Conservation (phyloP, 805 yeast genomes). For the Monosporozyma siamensis region DNA sequence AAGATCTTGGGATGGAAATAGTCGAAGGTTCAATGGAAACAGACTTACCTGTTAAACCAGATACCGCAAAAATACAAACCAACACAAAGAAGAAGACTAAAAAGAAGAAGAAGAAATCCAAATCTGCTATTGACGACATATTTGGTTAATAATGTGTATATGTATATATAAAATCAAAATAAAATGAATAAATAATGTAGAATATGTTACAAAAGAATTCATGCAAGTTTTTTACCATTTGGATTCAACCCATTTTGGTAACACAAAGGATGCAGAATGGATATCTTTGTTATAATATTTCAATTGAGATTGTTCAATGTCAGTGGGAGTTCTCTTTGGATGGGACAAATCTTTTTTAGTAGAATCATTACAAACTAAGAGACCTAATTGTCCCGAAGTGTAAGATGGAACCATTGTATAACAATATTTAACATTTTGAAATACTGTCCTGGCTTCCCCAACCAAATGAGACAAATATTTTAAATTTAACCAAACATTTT, state of each 20-base stretch:
- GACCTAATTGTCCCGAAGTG: slow-evolving; percentile 81
- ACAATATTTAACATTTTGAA: slow-evolving; percentile 53
- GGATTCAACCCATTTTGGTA: slow-evolving; percentile 70
- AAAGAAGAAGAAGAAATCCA: slow-evolving; percentile 39
- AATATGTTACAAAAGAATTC: too few relatives aligned
- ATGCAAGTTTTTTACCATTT: slow-evolving; percentile 15
- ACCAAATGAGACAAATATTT: slow-evolving; percentile 41
- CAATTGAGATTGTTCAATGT: slow-evolving; percentile 41
- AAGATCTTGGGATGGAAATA: slow-evolving; percentile 22
- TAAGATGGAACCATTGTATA: slow-evolving; percentile 82
- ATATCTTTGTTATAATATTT: slow-evolving; percentile 57
- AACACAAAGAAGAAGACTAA: slow-evolving; percentile 18
- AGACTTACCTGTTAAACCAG: background rate
- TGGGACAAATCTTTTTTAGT: slow-evolving; percentile 34
- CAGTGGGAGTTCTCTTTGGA: slow-evolving; percentile 44
- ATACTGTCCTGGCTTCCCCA: slow-evolving; percentile 43
- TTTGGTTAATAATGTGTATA: slow-evolving; percentile 39
- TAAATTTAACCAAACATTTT: slow-evolving; percentile 67
- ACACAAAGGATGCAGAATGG: slow-evolving; percentile 63
- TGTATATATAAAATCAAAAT: background rate
- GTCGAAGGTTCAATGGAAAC: slow-evolving; percentile 2
- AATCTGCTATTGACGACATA: slow-evolving; percentile 62
- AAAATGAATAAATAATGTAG: background rate
- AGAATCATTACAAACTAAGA: slow-evolving; percentile 62
- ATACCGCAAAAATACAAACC: background rate